Evolutionary conservation across 2,329 filamentous ascomycete species (phyloP), one percentile per base, ranked within the genome.

Genomic region (Phoma sp.): DNA sequence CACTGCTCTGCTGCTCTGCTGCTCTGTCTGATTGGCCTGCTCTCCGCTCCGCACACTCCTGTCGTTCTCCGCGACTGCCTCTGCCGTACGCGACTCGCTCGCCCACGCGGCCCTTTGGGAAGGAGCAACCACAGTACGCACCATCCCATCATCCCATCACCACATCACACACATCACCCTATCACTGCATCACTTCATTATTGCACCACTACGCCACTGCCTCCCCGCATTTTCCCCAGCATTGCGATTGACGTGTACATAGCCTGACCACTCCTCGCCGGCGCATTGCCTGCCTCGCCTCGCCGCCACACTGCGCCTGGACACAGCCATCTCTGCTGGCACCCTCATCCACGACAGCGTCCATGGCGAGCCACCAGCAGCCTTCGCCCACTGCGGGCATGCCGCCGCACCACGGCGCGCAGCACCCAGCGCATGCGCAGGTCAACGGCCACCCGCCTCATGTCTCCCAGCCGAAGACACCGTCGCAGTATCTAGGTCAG

Each of bases 331-430:
- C 22, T 46, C 37, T 51, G 46, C 45, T 39, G 52, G 51, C 51
- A 19, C 40, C 40, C 17, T 43, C 37, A 29, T 22, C 47, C 25
- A 19, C 33, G 19, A 54, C 41, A 48, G 43, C 44, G 38, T 36
- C 48, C 59, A 91, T 91, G 88, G 87, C 88, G 45, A 73, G 65
- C 67, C 89, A 91, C 76, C 89, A 91, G 68, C 91, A 93, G 72
- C 88, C 88, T 37, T 94, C 91, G 67, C 90, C 91, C 36, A 90
- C 90, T 55, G 89, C 90, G 78, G 84, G 82, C 74, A 89, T 93
- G 78, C 80, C 83, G 60, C 80, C 82, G 57, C 86, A 88, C 70
- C 86, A 88, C 78, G 85, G 84, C 48, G 86, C 87, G 54, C 85
- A 88, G 53, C 86, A 89, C 63, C 83, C 84, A 19, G 84, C 83